These are phyloP conservation scores for Microdochium nivale DNA, from an alignment of 2,329 filamentous ascomycete genomes.

Conservation along the genomic window DNA sequence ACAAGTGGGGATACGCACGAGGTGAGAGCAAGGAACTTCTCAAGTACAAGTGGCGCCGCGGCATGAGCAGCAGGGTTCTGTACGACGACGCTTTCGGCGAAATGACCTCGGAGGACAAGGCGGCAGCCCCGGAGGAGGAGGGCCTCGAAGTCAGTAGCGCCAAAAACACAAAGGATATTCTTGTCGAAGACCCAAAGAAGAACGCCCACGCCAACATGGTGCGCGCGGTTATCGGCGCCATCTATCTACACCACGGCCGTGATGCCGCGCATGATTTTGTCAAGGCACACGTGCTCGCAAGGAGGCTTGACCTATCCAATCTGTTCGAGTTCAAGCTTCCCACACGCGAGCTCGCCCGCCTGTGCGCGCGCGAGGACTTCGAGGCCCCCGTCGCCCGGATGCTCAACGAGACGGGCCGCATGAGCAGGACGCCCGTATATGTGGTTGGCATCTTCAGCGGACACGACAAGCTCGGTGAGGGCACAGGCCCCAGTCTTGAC, in stretches of 20 bases:
- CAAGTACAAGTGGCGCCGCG: conserved; percentile 52
- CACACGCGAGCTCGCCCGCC: conserved; percentile 69
- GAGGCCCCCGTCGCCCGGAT: conserved; percentile 79
- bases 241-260: conserved; percentile 79
- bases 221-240: conserved; percentile 70
- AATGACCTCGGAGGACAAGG: conserved; percentile 17
- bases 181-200: conserved; percentile 9
- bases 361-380: conserved; percentile 87
- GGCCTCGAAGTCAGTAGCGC: conserved; percentile 11
- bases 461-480: conserved; percentile 85
- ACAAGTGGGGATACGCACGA: conserved; percentile 42
- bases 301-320: conserved; percentile 64
- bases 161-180: conserved; percentile 12
- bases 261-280: conserved; percentile 76
- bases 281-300: conserved; percentile 71
- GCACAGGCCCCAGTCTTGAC: conserved; percentile 67
- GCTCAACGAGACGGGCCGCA: conserved; percentile 81
- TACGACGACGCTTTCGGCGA: conserved; percentile 83
- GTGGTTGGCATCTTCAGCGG: conserved; percentile 93
- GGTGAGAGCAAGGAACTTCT: conserved; percentile 36
- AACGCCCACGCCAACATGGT: conserved; percentile 67
- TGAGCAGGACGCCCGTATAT: conserved; percentile 79
- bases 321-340: conserved; percentile 83
- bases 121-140: conserved; percentile 8
- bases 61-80: conserved; percentile 68